Evolutionary conservation across 1,284 basidiomycete species (phyloP), one percentile per base, ranked within the genome.

Genomic region (Gymnopus androsaceus): DNA sequence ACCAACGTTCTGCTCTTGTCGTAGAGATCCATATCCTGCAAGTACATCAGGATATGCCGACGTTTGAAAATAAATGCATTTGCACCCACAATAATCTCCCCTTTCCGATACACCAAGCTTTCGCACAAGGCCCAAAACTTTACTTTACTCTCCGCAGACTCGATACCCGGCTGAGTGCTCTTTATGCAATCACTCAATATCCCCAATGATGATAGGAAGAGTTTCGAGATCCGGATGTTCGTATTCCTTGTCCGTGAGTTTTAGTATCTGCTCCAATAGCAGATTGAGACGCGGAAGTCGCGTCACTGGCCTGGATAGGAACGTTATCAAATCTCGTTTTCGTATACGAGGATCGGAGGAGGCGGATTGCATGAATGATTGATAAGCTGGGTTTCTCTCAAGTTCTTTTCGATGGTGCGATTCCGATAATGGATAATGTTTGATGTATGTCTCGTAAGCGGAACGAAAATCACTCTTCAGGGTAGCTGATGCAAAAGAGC

Each of bases 91-190:
- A 92, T 85, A 23, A 93, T 84, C 68, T 94, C 92, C 34, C 88
- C 91, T 58, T 79, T 84, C 64, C 83, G 82, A 64, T 84, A 91
- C 11, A 82, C 69, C 54, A 94, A 67, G 62, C 81, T 87, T 71
- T 94, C 90, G 59, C 83, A 84, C 1, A 93, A 71, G 53, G 77
- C 83, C 86, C 87, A 90, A 59, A 91, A 86, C 66, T 90, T 91
- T 59, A 92, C 91, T 67, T 92, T 92, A 58, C 81, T 81, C 67
- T 94, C 90, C 1, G 92, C 89, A 15, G 84, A 88, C 58, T 85
- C 88, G 54, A 94, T 93, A 1, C 92, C 92, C 1, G 90, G 90
- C 66, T 94, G 85, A 0, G 88, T 88, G 59, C 85, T 85, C 75
- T 87, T 90, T 58, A 92, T 77, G 63, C 83, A 84, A 50, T 85